Percentiles rank a stretch among this genome's conserved stretches.
Conservation (phyloP, 257 asterid species). For the Nicotiana noctiflora region DNA sequence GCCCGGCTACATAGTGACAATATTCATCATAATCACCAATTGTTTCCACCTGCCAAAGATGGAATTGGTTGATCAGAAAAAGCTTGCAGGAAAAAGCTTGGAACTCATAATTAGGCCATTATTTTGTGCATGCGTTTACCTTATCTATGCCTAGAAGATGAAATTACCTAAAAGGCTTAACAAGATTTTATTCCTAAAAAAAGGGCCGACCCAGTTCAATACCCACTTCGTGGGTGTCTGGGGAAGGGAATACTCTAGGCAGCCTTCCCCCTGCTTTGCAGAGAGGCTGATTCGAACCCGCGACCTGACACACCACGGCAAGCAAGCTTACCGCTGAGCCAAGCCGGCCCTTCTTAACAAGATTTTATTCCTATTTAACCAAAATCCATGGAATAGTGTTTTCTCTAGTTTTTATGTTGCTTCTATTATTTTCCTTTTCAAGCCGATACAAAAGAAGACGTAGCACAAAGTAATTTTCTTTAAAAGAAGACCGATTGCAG, state of each 20-base stretch:
- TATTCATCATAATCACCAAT: slow-evolving; percentile 87
- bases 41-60: slow-evolving; percentile 71
- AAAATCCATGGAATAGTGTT: background rate
- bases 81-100: background rate
- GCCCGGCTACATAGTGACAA: slow-evolving; percentile 97
- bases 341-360: too few relatives aligned
- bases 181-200: background rate
- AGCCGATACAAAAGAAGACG: background rate
- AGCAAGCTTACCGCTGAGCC: too few relatives aligned
- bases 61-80: background rate
- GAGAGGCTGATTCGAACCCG: too few relatives aligned
- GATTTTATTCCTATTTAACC: background rate
- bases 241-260: too few relatives aligned
- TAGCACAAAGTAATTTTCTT: background rate
- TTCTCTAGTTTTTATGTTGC: too few relatives aligned
- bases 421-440: background rate
- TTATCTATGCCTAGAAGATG: background rate
- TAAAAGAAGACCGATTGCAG: background rate
- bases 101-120: background rate
- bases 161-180: background rate
- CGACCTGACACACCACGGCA: too few relatives aligned
- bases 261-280: too few relatives aligned
- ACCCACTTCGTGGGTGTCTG: too few relatives aligned
- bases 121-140: background rate
- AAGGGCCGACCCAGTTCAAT: too few relatives aligned